Evolutionary conservation across 169 alveolate genomes (phyloP).

Genomic region (Cytauxzoon felis): DNA sequence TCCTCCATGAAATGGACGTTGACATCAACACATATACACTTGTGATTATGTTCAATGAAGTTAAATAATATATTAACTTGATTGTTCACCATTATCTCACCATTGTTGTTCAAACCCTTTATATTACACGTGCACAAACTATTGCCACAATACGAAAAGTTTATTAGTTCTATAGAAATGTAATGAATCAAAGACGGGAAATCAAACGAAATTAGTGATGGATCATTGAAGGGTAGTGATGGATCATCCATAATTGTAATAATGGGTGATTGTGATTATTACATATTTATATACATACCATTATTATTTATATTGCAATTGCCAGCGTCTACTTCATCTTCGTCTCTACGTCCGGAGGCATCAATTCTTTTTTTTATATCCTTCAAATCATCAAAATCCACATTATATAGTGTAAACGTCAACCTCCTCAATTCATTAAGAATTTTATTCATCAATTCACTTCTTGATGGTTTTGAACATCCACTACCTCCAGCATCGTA

Average conservation of each 20-base stretch:
- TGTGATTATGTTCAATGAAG: conserved; percentile 20
- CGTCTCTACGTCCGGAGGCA: background rate
- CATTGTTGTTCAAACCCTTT: conserved; percentile 21
- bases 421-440: conserved; percentile 10
- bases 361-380: background rate
- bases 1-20: too few species aligned
- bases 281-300: too few species aligned
- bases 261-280: too few species aligned
- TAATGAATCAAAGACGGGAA: too few species aligned
- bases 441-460: background rate
- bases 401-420: background rate
- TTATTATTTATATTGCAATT: background rate
- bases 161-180: conserved; percentile 17
- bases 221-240: too few species aligned
- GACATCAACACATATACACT: conserved; percentile 37
- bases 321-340: background rate
- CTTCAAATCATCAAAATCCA: background rate
- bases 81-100: conserved; percentile 53
- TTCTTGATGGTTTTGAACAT: background rate
- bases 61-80: too few species aligned
- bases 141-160: conserved; percentile 23
- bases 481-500: conserved; percentile 4
- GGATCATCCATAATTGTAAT: too few species aligned
- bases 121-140: conserved; percentile 36
- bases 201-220: too few species aligned